Percentiles rank a stretch among this genome's conserved stretches.
phyloP scores from a whole-genome alignment of 2,329 filamentous ascomycete species.

The Botrytis elliptica region DNA sequence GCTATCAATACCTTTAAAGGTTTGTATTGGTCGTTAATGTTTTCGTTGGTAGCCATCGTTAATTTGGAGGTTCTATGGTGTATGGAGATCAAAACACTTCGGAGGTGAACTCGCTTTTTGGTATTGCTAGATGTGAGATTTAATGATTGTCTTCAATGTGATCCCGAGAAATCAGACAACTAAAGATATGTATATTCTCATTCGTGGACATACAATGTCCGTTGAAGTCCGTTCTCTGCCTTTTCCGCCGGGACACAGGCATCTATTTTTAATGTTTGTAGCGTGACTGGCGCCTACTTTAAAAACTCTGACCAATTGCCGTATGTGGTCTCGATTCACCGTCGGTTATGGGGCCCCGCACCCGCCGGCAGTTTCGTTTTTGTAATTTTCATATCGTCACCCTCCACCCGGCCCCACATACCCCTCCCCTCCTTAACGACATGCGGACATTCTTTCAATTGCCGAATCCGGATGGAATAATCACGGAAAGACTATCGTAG shows the following conservation, averaged over 20 bases:
- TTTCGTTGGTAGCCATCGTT: constrained; percentile 5
- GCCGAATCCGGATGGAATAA: neutral
- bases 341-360: neutral
- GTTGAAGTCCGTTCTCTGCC: neutral
- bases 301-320: neutral
- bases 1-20: constrained; percentile 26
- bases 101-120: neutral
- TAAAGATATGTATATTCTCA: neutral
- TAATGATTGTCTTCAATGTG: neutral
- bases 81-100: neutral
- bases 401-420: neutral
- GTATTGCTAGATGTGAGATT: neutral
- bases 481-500: neutral
- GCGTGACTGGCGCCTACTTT: neutral
- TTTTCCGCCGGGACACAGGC: neutral
- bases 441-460: neutral
- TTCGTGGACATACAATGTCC: neutral
- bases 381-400: neutral
- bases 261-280: neutral
- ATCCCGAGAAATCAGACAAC: neutral
- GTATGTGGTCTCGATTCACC: neutral
- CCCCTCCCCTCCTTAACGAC: neutral
- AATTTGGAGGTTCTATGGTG: neutral
- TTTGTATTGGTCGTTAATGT: neutral
- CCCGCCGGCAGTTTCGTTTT: neutral